Evolutionary conservation across 2,329 filamentous ascomycete genomes (phyloP).

Genomic region (Xylaria sp.): DNA sequence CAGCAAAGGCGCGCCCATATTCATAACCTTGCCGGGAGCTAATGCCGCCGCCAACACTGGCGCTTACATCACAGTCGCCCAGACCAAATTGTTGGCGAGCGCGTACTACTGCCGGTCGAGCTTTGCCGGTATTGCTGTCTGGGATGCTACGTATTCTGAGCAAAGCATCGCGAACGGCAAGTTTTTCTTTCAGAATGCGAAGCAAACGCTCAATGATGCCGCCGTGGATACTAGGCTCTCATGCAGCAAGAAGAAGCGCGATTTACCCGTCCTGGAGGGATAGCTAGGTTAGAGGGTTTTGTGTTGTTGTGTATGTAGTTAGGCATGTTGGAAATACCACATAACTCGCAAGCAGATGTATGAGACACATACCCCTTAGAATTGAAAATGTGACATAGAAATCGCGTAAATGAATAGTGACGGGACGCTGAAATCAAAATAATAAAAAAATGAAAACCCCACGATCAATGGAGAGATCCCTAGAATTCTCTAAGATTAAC

Average conservation of each 20-base stretch:
- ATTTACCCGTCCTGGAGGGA: not conserved
- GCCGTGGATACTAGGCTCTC: conserved; percentile 28
- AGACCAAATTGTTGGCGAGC: conserved; percentile 54
- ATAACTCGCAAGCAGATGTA: not conserved
- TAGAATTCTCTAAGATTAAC: too few species aligned
- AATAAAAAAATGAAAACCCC: too few species aligned
- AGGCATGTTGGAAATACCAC: not conserved
- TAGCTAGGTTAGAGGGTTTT: not conserved
- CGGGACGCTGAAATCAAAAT: too few species aligned
- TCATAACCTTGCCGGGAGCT: conserved; percentile 56
- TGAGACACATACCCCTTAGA: not conserved
- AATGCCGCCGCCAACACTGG: conserved; percentile 47
- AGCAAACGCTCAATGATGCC: conserved; percentile 30
- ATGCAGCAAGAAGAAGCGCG: conserved; percentile 21
- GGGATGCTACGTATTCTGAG: conserved; percentile 56
- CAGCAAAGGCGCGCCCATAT: conserved; percentile 57
- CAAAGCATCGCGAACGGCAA: conserved; percentile 45
- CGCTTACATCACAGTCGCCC: conserved; percentile 51
- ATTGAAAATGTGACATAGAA: too few species aligned
- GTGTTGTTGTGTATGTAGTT: not conserved
- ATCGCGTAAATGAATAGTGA: too few species aligned
- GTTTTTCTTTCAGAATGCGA: conserved; percentile 40
- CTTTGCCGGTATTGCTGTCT: conserved; percentile 61
- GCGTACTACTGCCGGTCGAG: conserved; percentile 53
- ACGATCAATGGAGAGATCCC: too few species aligned